A percentile compares a stretch with the other conserved stretches of the same genome.
Conservation (phyloP, 306 rosid genomes). For the Inga laurina region DNA sequence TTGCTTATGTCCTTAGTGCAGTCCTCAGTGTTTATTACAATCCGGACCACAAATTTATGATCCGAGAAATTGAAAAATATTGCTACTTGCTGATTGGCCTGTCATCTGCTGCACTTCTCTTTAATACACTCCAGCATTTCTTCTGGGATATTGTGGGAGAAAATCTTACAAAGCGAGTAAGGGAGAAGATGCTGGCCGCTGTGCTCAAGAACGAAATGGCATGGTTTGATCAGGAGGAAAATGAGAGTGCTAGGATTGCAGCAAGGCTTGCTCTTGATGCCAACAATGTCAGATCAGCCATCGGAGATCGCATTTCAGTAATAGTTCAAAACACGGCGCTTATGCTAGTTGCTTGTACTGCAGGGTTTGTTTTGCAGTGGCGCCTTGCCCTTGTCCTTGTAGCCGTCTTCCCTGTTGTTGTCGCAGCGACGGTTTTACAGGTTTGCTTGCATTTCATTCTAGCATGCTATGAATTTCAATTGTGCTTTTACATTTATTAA, state of each 20-base stretch:
- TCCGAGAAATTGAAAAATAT: constrained; percentile 72
- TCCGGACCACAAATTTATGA: constrained; percentile 79
- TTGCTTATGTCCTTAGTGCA: constrained; percentile 97
- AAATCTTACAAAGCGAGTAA: constrained; percentile 92
- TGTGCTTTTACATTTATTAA: constrained; percentile 3
- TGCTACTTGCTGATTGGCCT: constrained; percentile 95
- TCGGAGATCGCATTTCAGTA: constrained; percentile 95
- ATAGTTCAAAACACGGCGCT: constrained; percentile 98
- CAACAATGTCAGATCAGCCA: constrained; percentile 97
- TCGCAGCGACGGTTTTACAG: constrained; percentile 98
- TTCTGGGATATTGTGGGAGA: constrained; percentile 99
- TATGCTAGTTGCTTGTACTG: constrained; percentile 97
- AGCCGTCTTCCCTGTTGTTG: constrained; percentile 96
- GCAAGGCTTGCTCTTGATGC: constrained; percentile 97
- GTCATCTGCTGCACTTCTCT: constrained; percentile 93
- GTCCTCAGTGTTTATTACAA: constrained; percentile 93
- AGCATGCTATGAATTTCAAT: constrained; percentile 13
- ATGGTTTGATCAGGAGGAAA: constrained; percentile 99
- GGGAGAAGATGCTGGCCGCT: constrained; percentile 93
- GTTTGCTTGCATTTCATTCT: constrained; percentile 38
- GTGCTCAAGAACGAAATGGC: constrained; percentile 97
- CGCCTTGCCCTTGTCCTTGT: constrained; percentile 96
- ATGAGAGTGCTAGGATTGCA: constrained; percentile 91
- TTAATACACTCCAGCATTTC: constrained; percentile 90
- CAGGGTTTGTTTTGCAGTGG: constrained; percentile 98